Evolutionary conservation across 345 rosid genomes (phyloP), one percentile per base, ranked within the genome.

Genomic region (Punica granatum): DNA sequence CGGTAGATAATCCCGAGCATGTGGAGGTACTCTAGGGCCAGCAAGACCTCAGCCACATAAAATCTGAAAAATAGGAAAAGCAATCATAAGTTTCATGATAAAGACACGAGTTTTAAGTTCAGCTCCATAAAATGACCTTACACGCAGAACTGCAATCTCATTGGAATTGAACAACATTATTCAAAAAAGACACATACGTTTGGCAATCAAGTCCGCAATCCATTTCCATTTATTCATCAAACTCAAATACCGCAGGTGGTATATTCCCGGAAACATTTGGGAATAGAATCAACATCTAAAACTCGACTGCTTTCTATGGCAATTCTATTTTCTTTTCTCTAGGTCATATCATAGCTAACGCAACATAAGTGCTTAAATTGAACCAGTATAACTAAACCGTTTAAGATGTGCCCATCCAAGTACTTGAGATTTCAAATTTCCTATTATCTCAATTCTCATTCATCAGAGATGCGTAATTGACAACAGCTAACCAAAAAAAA

Each of bases 1-100:
- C 91, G 91, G 74, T 88, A 88, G 65, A 88, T 80, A 67, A 88
- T 83, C 51, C 94, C 94, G 18, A 88, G 86, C 91, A 86, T 86
- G 74, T 88, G 94, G 71, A 88, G 88, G 75, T 86, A 86, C 70
- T 88, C 94, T 63, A 88, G 63, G 53, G 91, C 86, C 63, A 86
- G 74, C 74, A 88, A 68, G 36, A 85, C 86, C 83, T 88, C 94
- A 35, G 94, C 94, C 66, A 86, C 85, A 72, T 88, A 88, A 74
- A 88, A 88, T 71, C 94, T 88, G 83, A 77, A 72, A 70, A 62
- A 64, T 26, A 3, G 39, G 35, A 44, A 51, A 30, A 37, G 19
- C 30, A 56, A 30, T 1, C 12, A 13, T 56, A 12, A 56, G 34
- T 51, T 51, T 51, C 30, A 51, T 3, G 23, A 46, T 46, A n/a